Percentiles rank a stretch among this genome's conserved stretches.
Evolutionary conservation across 768 basidiomycete species (phyloP).

Genomic region (Brasilioporus rufonigricans): DNA sequence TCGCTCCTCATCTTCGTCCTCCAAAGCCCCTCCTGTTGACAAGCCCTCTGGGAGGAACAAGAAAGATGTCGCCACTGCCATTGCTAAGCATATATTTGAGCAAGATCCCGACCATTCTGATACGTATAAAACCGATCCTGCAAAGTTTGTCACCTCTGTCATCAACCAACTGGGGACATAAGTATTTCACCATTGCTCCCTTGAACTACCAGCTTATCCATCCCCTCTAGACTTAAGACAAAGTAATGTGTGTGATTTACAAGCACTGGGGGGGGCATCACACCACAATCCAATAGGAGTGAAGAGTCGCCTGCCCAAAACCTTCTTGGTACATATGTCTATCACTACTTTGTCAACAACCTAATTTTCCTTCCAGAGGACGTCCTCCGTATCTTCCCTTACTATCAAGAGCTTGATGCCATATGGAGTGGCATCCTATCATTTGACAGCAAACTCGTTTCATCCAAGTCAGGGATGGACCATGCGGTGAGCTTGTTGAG

Average conservation of each 20-base stretch:
- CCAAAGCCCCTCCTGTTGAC: not conserved
- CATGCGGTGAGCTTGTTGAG: no score
- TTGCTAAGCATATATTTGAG: not conserved
- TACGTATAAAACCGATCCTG: not conserved
- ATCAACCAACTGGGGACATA: not conserved
- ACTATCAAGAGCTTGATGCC: conserved; percentile 2
- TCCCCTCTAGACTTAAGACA: not conserved
- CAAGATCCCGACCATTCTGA: not conserved
- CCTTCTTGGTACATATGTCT: not conserved
- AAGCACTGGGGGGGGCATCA: not conserved
- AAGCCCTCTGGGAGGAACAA: not conserved
- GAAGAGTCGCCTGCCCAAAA: not conserved
- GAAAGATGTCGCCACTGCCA: not conserved
- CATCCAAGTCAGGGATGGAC: no score
- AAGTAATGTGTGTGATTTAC: not conserved
- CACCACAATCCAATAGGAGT: not conserved
- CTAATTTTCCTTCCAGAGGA: not conserved
- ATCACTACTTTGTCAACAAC: not conserved
- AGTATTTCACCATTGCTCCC: not conserved
- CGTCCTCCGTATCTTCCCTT: conserved; percentile 1
- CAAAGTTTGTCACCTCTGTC: not conserved
- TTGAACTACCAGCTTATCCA: not conserved
- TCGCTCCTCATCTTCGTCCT: not conserved
- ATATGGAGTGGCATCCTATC: conserved; percentile 7
- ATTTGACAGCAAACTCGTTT: conserved; percentile 1